Percentiles rank a stretch among this genome's conserved stretches.
phyloP scores from a whole-genome alignment of 108 stramenopile genomes.

The Pseudonitzschia delicatissima region DNA sequence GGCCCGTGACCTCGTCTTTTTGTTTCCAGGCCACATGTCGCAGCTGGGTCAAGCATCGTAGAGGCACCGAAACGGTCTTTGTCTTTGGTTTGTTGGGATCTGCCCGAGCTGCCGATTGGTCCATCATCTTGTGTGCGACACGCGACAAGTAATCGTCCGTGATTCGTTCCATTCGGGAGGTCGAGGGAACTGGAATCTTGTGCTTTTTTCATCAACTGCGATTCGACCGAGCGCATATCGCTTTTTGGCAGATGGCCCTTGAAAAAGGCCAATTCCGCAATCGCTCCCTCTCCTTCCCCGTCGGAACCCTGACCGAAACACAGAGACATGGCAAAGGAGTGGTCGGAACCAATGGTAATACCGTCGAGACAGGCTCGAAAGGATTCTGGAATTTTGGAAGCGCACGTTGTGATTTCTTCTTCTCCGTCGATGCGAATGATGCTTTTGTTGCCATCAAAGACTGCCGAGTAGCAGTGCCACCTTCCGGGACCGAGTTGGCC shows the following conservation, averaged over 20 bases:
- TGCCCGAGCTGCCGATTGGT: slow-evolving; percentile 28
- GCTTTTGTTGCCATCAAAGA: slow-evolving; percentile 66
- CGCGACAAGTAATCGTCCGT: slow-evolving; percentile 56
- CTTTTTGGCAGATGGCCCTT: slow-evolving; percentile 49
- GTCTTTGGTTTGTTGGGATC: slow-evolving; percentile 9
- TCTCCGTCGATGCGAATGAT: slow-evolving; percentile 65
- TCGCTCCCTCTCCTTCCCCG: slow-evolving; percentile 76
- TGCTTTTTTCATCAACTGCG: slow-evolving; percentile 72
- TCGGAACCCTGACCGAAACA: slow-evolving; percentile 69
- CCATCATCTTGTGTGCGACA: slow-evolving; percentile 61
- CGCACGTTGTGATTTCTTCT: slow-evolving; percentile 35
- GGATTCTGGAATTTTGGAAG: slow-evolving; percentile 4
- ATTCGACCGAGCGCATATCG: slow-evolving; percentile 63
- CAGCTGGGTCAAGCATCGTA: slow-evolving; percentile 67
- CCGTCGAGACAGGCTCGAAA: slow-evolving; percentile 58
- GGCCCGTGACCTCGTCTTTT: slow-evolving; percentile 62
- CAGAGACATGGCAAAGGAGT: slow-evolving; percentile 75
- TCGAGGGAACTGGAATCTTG: slow-evolving; percentile 39
- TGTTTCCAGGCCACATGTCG: slow-evolving; percentile 70
- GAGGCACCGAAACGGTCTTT: slow-evolving; percentile 38
- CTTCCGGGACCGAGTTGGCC: slow-evolving; percentile 65
- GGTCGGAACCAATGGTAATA: slow-evolving; percentile 83
- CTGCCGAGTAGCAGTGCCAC: slow-evolving; percentile 78
- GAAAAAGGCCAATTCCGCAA: slow-evolving; percentile 79
- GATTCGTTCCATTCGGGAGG: slow-evolving; percentile 22